Evolutionary conservation across 495 filamentous ascomycete genomes (phyloP), one percentile per base, ranked within the genome.

Genomic region (Neurospora hispaniola): DNA sequence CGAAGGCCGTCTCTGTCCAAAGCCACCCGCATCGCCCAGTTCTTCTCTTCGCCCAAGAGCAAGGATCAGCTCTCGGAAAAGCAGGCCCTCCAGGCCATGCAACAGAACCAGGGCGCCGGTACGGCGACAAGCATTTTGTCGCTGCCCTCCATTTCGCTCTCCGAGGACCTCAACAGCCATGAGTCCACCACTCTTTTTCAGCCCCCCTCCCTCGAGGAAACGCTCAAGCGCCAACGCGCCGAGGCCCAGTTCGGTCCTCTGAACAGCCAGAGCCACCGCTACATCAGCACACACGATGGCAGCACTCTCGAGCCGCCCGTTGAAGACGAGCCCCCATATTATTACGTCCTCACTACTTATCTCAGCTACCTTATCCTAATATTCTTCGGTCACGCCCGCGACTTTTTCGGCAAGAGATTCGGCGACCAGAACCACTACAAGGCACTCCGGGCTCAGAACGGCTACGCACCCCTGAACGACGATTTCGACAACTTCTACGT

Each of bases 401-500:
- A 99, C 82, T 99, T 97, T 82, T 99, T 99, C 79, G 96, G 96
- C 76, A 98, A 98, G 84, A 89, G 93, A 31, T 97, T 98, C 82
- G 89, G 91, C 78, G 87, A 93, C 76, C 85, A 86, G 76, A 88
- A 91, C 70, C 85, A 90, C 71, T 99, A 99, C 82, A 89, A 88
- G 77, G 91, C 97, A 76, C 83, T 99, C 76, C 93, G 91, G 80
- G 87, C 89, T 31, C 85, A 87, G 70, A 92, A 98, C 81, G 96
- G 96, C 54, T 98, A 97, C 80, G 96, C 94, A 20, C 93, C 96
- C n/a, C 85, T 99, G 76, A 98, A 98, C 81, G 96, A 93, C 75
- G 96, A 98, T 82, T 99, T 99, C 77, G 96, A 99, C 84, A 98
- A 94, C 82, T 99, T 99, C 81, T 99, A 99, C 82, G 92, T 96